Evolutionary conservation across 495 filamentous ascomycete genomes (phyloP), one percentile per base, ranked within the genome.

Genomic region (Lasiosphaeriaceae sp.): DNA sequence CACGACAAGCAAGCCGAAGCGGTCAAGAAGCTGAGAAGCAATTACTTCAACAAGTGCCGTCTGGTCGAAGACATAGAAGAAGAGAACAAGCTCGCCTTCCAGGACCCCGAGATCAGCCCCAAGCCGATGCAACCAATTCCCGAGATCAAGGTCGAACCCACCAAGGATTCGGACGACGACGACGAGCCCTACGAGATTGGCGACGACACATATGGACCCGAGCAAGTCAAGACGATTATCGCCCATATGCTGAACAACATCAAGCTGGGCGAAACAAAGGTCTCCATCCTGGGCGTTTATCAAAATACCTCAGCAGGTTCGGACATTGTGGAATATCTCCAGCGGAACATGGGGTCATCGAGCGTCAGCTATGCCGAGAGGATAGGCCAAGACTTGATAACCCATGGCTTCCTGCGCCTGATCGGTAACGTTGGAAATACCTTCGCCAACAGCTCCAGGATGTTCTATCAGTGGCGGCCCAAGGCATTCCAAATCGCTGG

Each of bases 31-130:
- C 80, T 96, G 57, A 85, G 95, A 44, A 97, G 92, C 66, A 84
- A 87, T 59, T 99, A 99, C 73, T 99, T 96, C 82, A 97, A 96
- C 77, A 97, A 97, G 73, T 99, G 94, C 66, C 88, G 94, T 46
- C 81, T 96, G 44, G 86, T 97, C 7, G 94, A 99, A 71, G 94
- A 99, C 66, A 72, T 97, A 52, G 95, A 97, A 64, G 94, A 99
- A 72, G 94, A 99, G 80, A 96, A 96, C 67, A 97, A 97, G 73
- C 83, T 99, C 12, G 92, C 90, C 29, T 97, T 97, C 69, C 90
- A 97, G 66, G 90, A 90, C 58, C 90, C 92, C 2, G 74, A 78
- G 56, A 67, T 56, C 26, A 80, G 77, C 64, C 77, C 80, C 14
- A 77, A 80, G 55, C 62, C 72, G 60, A 70, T 71, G 61, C 59